Percentiles rank a stretch among this genome's conserved stretches.
Evolutionary conservation across 1,139 yeast genomes (phyloP).

Genomic region (Candida gigantensis): DNA sequence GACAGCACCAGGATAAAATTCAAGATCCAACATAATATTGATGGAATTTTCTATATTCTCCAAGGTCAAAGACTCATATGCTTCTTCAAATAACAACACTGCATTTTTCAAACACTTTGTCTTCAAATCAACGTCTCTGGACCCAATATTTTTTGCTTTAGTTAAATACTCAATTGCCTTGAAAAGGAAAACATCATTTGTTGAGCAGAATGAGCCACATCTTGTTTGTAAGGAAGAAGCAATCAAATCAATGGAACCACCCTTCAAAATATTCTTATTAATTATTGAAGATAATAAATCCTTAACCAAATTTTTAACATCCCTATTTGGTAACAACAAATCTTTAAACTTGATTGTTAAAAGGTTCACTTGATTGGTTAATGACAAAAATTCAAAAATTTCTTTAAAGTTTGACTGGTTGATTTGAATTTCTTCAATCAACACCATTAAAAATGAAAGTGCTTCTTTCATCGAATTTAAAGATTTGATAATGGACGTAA

Average conservation of each 20-base stretch:
- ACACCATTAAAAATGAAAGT: conserved; percentile 77
- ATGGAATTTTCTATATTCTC: conserved; percentile 84
- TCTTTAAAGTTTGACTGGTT: conserved; percentile 52
- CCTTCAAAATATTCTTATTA: conserved; percentile 82
- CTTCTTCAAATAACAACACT: conserved; percentile 72
- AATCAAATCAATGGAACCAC: conserved; percentile 90
- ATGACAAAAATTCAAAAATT: conserved; percentile 67
- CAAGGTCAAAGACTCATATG: conserved; percentile 73
- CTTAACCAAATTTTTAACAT: conserved; percentile 70
- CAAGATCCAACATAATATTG: conserved; percentile 72
- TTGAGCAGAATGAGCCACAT: conserved; percentile 93
- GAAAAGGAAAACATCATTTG: conserved; percentile 90
- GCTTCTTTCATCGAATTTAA: conserved; percentile 86
- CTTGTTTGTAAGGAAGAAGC: conserved; percentile 87
- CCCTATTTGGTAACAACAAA: conserved; percentile 66
- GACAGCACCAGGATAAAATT: conserved; percentile 83
- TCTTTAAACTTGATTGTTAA: conserved; percentile 70
- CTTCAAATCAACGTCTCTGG: conserved; percentile 68
- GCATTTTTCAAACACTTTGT: conserved; percentile 73
- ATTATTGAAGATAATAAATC: conserved; percentile 88
- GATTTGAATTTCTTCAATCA: conserved; percentile 70
- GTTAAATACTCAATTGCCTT: conserved; percentile 92
- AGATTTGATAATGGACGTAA: conserved; percentile 74
- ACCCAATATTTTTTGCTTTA: conserved; percentile 76
- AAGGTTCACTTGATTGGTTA: conserved; percentile 67